Base-by-base conservation (phyloP, 208 protist genomes). In the Borovskyia barvae region DNA sequence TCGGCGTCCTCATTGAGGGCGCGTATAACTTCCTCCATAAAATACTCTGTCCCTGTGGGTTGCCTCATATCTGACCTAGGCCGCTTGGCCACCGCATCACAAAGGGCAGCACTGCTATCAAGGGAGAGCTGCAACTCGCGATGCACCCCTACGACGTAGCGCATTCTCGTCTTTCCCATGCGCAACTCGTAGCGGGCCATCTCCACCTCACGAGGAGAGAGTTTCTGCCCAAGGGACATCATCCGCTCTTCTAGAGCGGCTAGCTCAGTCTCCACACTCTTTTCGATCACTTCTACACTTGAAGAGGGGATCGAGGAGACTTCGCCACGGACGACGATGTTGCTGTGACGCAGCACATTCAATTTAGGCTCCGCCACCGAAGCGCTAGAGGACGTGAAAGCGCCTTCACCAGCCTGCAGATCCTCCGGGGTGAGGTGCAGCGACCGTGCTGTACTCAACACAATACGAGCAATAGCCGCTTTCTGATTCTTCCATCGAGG, bases 101-200 rank as follows among this genome's bases (percentile, higher is more conserved):
- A 39, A 12, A 89, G 52, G 5, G 53, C 24, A 9, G 53, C 46
- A 33, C 75, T 78, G 29, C 36, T 33, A 46, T 93, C 75, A 7
- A 95, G 56, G 5, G 82, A 79, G 1, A 59, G 14, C 53, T 88
- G 77, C 19, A 95, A 40, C 24, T 93, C 84, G 43, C 54, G 66
- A 56, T 95, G 85, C 17, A 95, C 52, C 3, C 89, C 89, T 2
- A 95, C 84, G 17, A 90, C 74, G 55, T 95, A 95, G 9, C 89
- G 85, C 85, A 95, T 87, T 24, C 56, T 75, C 15, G 68, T 84
- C 29, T 85, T 80, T 8, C 58, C 52, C 59, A 92, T 64, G 9
- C 79, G 37, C 15, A 95, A 67, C 66, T 95, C 89, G 48, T 82
- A 88, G 15, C 77, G 64, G 0, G 89, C 89, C 70, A 95, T 76